Percentiles rank a stretch among this genome's conserved stretches.
Evolutionary conservation across 306 rosid species (phyloP).

Genomic region (Castanospermum australe): DNA sequence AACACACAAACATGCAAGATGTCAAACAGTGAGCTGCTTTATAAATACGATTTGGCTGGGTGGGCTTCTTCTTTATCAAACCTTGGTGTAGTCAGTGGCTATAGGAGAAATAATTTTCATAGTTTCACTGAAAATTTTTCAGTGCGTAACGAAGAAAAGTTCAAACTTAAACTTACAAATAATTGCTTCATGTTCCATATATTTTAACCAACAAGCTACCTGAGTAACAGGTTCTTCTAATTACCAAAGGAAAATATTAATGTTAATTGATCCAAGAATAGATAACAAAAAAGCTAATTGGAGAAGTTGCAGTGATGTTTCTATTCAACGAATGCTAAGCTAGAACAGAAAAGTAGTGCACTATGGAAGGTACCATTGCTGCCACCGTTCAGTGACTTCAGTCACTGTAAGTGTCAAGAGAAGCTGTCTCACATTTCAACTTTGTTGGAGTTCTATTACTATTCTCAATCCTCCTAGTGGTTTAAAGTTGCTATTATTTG

Average conservation of each 20-base stretch:
- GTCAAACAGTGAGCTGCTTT: neutral
- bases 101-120: no score
- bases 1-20: neutral
- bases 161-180: neutral
- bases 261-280: neutral
- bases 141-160: no score
- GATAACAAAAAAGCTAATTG: neutral
- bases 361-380: slow-evolving; percentile 3
- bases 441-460: neutral
- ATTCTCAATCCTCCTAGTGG: neutral
- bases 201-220: neutral
- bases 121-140: no score
- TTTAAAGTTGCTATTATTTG: neutral
- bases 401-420: neutral
- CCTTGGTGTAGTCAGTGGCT: no score
- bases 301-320: neutral
- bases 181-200: neutral
- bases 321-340: neutral
- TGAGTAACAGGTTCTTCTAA: neutral
- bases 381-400: neutral
- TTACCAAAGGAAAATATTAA: neutral
- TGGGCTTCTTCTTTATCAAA: neutral
- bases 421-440: neutral
- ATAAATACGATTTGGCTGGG: neutral
- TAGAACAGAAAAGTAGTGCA: neutral